Conservation (phyloP, 495 filamentous ascomycete species). For the Xylaria acuta region DNA sequence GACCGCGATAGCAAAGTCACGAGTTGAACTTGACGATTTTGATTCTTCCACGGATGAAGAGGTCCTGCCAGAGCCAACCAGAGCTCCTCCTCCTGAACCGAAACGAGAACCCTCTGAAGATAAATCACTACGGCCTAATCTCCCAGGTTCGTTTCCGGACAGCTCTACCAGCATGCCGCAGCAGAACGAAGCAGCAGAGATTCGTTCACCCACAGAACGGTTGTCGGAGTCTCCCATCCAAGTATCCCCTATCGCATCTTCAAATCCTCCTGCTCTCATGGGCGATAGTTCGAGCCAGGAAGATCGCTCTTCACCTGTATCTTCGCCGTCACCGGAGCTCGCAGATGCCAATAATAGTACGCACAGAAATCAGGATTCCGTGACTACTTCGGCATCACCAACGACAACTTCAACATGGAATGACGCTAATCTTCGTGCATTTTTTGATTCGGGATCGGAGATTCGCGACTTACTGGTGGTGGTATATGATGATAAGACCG, state of each 20-base stretch:
- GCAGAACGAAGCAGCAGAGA: conserved; percentile 34
- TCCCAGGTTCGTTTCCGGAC: conserved; percentile 50
- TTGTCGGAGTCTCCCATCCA: conserved; percentile 81
- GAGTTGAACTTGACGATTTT: conserved; percentile 58
- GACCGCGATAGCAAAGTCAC: conserved; percentile 56
- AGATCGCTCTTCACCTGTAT: conserved; percentile 66
- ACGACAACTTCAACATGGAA: conserved; percentile 70
- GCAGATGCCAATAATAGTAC: conserved; percentile 56
- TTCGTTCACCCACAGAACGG: conserved; percentile 48
- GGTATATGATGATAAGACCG: conserved; percentile 89
- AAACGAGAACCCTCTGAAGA: conserved; percentile 31
- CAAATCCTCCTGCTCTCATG: conserved; percentile 65
- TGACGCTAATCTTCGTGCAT: conserved; percentile 81
- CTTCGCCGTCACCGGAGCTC: conserved; percentile 72
- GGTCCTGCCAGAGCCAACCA: conserved; percentile 35
- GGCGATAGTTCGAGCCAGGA: conserved; percentile 71
- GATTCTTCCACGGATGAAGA: conserved; percentile 55
- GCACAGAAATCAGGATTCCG: conserved; percentile 50
- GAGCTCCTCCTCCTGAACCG: conserved; percentile 32
- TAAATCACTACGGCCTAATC: conserved; percentile 17
- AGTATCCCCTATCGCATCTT: conserved; percentile 63
- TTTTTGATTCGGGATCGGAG: conserved; percentile 90
- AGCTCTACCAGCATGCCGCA: conserved; percentile 41
- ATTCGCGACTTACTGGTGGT: conserved; percentile 89
- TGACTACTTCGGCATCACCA: conserved; percentile 52